Percentiles rank a stretch among this genome's conserved stretches.
Evolutionary conservation across 2,329 filamentous ascomycete species (phyloP).

Genomic region (Botrytis hyacinthi): DNA sequence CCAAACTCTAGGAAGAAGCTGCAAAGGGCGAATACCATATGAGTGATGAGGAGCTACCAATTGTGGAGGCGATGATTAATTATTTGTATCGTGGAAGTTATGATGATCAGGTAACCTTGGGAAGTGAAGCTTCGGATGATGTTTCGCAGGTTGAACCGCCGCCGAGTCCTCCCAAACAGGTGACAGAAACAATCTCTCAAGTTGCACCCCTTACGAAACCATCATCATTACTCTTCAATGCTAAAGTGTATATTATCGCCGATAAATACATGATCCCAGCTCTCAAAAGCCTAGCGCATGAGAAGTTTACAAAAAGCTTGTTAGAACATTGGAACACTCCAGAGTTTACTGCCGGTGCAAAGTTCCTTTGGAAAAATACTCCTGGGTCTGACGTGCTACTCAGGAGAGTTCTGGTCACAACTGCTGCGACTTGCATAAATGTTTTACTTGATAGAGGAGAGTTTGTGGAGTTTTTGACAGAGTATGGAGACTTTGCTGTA

Average conservation of each 20-base stretch:
- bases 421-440: slow-evolving; percentile 14
- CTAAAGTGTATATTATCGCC: slow-evolving; percentile 27
- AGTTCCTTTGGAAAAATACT: slow-evolving; percentile 23
- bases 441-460: slow-evolving; percentile 23
- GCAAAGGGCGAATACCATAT: slow-evolving; percentile 49
- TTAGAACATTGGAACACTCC: slow-evolving; percentile 19
- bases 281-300: slow-evolving; percentile 23
- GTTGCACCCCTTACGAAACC: background rate
- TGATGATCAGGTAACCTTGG: slow-evolving; percentile 4
- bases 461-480: slow-evolving; percentile 19
- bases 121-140: background rate
- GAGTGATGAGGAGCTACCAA: slow-evolving; percentile 61
- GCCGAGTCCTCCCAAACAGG: background rate
- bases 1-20: background rate
- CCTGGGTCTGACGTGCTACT: slow-evolving; percentile 20
- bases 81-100: slow-evolving; percentile 59
- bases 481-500: slow-evolving; percentile 9
- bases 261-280: slow-evolving; percentile 29
- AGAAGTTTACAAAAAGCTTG: slow-evolving; percentile 22
- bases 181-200: background rate
- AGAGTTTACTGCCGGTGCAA: slow-evolving; percentile 19
- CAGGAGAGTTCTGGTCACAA: slow-evolving; percentile 21
- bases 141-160: background rate
- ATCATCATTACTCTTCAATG: slow-evolving; percentile 22
- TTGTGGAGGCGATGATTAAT: slow-evolving; percentile 73